Percentiles rank a stretch among this genome's conserved stretches.
Conservation (phyloP, 2,329 filamentous ascomycete species). For the Thermoascus crustaceus region DNA sequence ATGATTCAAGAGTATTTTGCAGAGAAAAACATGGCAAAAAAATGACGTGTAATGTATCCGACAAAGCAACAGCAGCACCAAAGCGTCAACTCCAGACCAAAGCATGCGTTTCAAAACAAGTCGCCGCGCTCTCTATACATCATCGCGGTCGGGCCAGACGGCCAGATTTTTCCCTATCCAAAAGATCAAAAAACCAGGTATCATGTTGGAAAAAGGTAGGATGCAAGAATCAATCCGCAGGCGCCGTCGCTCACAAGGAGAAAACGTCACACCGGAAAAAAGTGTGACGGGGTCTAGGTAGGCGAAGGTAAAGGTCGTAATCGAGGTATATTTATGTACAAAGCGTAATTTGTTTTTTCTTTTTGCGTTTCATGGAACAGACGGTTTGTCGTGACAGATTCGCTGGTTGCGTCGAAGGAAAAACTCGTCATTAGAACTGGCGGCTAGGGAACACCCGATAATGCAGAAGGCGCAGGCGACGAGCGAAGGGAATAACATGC, state of each 20-base stretch:
- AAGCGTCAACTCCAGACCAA: slow-evolving; percentile 30
- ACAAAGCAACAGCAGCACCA: slow-evolving; percentile 23
- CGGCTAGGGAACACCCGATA: slow-evolving; percentile 10
- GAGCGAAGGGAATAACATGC: slow-evolving; percentile 24
- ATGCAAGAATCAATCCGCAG: slow-evolving; percentile 33
- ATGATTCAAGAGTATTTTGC: slow-evolving; percentile 20
- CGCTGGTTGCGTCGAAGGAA: slow-evolving; percentile 7
- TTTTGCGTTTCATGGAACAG: slow-evolving; percentile 13
- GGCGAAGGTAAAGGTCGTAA: slow-evolving; percentile 26
- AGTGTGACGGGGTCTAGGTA: slow-evolving; percentile 19
- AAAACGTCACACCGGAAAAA: slow-evolving; percentile 21
- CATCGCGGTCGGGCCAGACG: slow-evolving; percentile 26
- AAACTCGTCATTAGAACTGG: slow-evolving; percentile 4
- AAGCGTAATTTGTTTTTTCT: slow-evolving; percentile 21
- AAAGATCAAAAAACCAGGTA: slow-evolving; percentile 29
- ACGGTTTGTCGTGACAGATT: slow-evolving; percentile 15
- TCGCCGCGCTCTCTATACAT: slow-evolving; percentile 34
- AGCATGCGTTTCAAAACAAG: slow-evolving; percentile 28
- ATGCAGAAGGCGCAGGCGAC: slow-evolving; percentile 27
- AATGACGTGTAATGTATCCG: slow-evolving; percentile 16
- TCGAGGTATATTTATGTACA: slow-evolving; percentile 29
- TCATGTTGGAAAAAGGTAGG: slow-evolving; percentile 18
- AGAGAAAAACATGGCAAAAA: slow-evolving; percentile 9
- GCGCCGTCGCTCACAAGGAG: slow-evolving; percentile 35
- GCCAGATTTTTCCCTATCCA: slow-evolving; percentile 29